These are phyloP conservation scores for Sungouiozyma ichnusensis DNA, from an alignment of 805 yeast genomes.

Conservation along the genomic window DNA sequence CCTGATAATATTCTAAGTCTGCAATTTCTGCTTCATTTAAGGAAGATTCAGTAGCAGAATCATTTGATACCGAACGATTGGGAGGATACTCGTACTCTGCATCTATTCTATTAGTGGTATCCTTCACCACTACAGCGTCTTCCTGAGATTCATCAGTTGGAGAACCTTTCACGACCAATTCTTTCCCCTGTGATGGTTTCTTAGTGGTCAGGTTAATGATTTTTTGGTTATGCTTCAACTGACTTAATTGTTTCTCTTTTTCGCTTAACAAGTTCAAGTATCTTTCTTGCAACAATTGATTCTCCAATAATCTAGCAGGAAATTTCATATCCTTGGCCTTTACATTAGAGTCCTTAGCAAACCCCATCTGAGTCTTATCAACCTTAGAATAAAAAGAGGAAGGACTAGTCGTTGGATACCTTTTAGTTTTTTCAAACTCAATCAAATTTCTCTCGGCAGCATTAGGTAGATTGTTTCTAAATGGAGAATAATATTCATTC, in stretches of 20 bases:
- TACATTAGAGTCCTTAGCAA: conserved; percentile 12
- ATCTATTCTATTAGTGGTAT: not conserved
- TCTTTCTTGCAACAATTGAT: conserved; percentile 20
- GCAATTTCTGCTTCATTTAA: not conserved
- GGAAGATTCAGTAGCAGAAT: not conserved
- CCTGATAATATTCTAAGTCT: not conserved
- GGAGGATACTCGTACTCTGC: not conserved
- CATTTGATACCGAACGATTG: not conserved
- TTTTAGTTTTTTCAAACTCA: conserved; percentile 6
- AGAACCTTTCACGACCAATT: not conserved
- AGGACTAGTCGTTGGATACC: conserved; percentile 24
- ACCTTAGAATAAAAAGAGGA: conserved; percentile 14
- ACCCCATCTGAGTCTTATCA: conserved; percentile 20
- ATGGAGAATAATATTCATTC: conserved; percentile 8
- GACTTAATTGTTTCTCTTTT: conserved; percentile 17
- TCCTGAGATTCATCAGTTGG: not conserved
- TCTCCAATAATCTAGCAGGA: conserved; percentile 19
- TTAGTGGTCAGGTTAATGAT: conserved; percentile 3
- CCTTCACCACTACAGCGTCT: not conserved
- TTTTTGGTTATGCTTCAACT: conserved; percentile 17
- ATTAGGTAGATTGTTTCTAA: conserved; percentile 2
- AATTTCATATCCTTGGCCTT: conserved; percentile 25
- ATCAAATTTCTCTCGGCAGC: conserved; percentile 1
- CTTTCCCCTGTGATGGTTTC: no score
- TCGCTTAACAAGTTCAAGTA: conserved; percentile 14